Evolutionary conservation across 1,284 basidiomycete genomes (phyloP).

Genomic region (Ceratobasidium sp.): DNA sequence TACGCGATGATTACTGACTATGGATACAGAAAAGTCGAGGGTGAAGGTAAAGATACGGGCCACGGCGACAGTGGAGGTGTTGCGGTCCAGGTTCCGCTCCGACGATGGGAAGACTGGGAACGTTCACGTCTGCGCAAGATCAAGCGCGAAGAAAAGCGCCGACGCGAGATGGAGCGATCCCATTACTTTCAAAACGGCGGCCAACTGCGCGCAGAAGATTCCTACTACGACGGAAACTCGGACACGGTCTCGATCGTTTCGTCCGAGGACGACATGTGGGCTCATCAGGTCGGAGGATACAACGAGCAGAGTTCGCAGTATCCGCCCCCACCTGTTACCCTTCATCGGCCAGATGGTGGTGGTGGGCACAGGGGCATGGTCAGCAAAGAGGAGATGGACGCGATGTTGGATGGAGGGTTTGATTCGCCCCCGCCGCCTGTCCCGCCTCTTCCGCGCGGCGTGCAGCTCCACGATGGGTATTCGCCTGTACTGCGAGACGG

Average conservation of each 20-base stretch:
- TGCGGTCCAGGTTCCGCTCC: slow-evolving; percentile 76
- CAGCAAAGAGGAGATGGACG: slow-evolving; percentile 70
- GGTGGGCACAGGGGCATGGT: slow-evolving; percentile 52
- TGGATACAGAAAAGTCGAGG: slow-evolving; percentile 88
- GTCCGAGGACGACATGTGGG: slow-evolving; percentile 91
- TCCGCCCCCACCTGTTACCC: slow-evolving; percentile 83
- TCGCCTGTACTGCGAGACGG: slow-evolving; percentile 52
- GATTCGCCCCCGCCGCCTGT: slow-evolving; percentile 62
- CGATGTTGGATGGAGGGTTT: slow-evolving; percentile 81
- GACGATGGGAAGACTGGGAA: slow-evolving; percentile 99
- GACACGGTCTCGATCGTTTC: slow-evolving; percentile 82
- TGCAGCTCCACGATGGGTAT: slow-evolving; percentile 64
- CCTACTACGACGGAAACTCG: slow-evolving; percentile 64
- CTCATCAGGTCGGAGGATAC: slow-evolving; percentile 84
- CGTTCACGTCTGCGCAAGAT: slow-evolving; percentile 93
- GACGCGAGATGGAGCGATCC: slow-evolving; percentile 79
- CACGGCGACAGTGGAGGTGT: slow-evolving; percentile 78
- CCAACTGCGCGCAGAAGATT: slow-evolving; percentile 53
- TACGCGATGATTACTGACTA: not conserved
- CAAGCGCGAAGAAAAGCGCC: slow-evolving; percentile 86
- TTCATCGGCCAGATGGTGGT: slow-evolving; percentile 60
- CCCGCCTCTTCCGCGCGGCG: slow-evolving; percentile 39
- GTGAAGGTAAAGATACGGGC: slow-evolving; percentile 79
- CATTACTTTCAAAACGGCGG: slow-evolving; percentile 64
- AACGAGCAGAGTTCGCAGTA: slow-evolving; percentile 84